Percentiles rank a stretch among this genome's conserved stretches.
phyloP scores from a whole-genome alignment of 1,284 basidiomycete species.

The Irpex sp. region DNA sequence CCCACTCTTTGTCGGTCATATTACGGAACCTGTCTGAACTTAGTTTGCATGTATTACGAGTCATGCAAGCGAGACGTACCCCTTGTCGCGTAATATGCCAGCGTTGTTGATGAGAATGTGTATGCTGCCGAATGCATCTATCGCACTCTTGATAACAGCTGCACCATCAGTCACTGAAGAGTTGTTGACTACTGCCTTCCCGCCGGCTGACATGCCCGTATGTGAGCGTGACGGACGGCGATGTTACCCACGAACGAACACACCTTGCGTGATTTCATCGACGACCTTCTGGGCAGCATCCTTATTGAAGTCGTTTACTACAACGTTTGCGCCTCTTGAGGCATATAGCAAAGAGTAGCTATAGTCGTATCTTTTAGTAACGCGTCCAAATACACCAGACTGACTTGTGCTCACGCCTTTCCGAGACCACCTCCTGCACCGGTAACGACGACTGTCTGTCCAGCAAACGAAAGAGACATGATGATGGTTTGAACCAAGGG shows the following conservation, averaged over 20 bases:
- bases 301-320: slow-evolving; percentile 93
- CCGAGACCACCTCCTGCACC: slow-evolving; percentile 96
- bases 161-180: slow-evolving; percentile 89
- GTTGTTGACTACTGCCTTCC: slow-evolving; percentile 83
- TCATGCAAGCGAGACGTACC: slow-evolving; percentile 41
- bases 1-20: slow-evolving; percentile 89
- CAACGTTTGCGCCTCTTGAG: slow-evolving; percentile 87
- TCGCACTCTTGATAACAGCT: slow-evolving; percentile 83
- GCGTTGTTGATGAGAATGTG: slow-evolving; percentile 95
- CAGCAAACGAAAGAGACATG: slow-evolving; percentile 81
- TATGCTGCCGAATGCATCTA: slow-evolving; percentile 84
- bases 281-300: slow-evolving; percentile 92
- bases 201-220: slow-evolving; percentile 59
- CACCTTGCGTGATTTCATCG: slow-evolving; percentile 83
- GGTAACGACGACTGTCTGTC: slow-evolving; percentile 91
- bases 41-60: background rate
- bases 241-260: slow-evolving; percentile 20
- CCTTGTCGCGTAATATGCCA: slow-evolving; percentile 84
- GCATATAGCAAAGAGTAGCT: slow-evolving; percentile 93
- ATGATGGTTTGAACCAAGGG: background rate
- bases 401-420: slow-evolving; percentile 59
- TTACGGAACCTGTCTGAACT: slow-evolving; percentile 74
- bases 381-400: background rate
- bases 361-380: slow-evolving; percentile 1
- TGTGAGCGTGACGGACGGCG: background rate